Conservation (phyloP, 1,284 basidiomycete genomes). For the Mycena citricolor region DNA sequence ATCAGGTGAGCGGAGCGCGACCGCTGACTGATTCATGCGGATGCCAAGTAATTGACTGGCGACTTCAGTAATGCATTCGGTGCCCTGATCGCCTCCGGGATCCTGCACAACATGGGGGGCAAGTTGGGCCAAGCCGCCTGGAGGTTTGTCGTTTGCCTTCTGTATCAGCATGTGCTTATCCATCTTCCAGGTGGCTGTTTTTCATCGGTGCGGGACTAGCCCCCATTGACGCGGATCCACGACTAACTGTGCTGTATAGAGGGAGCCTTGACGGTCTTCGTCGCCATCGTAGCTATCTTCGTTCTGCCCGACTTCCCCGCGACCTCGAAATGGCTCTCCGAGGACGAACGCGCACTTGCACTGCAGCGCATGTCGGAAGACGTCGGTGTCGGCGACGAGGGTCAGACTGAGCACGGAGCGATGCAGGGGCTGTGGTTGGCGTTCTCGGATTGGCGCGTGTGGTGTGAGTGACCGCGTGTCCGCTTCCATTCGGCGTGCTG, state of each 20-base stretch:
- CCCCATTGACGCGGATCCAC: neutral
- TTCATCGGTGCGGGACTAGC: conserved; percentile 46
- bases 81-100: conserved; percentile 67
- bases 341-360: conserved; percentile 66
- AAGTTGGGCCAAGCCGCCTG: conserved; percentile 69
- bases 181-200: conserved; percentile 62
- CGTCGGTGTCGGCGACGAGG: conserved; percentile 54
- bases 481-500: neutral
- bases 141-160: conserved; percentile 41
- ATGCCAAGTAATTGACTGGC: too few relatives aligned
- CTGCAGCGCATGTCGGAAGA: conserved; percentile 76
- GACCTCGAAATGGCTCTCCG: conserved; percentile 60
- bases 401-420: conserved; percentile 38
- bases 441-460: conserved; percentile 73
- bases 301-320: conserved; percentile 78
- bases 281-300: conserved; percentile 62
- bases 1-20: conserved; percentile 38
- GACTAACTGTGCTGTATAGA: conserved; percentile 28
- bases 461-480: conserved; percentile 36
- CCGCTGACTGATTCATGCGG: neutral
- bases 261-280: conserved; percentile 63
- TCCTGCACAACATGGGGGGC: conserved; percentile 67
- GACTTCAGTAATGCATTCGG: conserved; percentile 78
- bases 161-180: neutral
- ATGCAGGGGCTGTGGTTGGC: conserved; percentile 56